Conservation (phyloP, 2,329 filamentous ascomycete genomes). For the Septoria petroselini region DNA sequence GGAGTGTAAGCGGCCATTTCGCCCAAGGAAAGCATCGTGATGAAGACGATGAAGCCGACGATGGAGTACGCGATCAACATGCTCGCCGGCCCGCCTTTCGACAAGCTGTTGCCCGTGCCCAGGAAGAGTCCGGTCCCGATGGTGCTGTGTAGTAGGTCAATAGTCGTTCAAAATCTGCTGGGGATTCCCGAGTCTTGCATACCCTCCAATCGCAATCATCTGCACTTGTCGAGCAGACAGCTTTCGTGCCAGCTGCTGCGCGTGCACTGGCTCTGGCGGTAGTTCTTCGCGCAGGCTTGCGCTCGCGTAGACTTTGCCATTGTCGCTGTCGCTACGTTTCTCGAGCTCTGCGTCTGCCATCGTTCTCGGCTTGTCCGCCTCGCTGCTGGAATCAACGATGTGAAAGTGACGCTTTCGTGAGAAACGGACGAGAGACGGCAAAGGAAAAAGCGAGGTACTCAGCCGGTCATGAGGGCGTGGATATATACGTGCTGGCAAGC, state of each 20-base stretch:
- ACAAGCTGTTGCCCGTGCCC: conserved; percentile 54
- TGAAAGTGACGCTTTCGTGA: not conserved
- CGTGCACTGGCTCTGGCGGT: conserved; percentile 12
- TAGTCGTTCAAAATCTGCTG: too few relatives aligned
- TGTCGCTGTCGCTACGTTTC: not conserved
- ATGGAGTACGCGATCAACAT: conserved; percentile 68
- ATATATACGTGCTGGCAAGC: not conserved
- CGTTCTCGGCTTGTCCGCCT: not conserved
- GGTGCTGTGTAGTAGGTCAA: conserved; percentile 38
- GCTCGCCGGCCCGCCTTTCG: conserved; percentile 56
- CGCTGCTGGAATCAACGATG: not conserved
- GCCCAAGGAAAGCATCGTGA: conserved; percentile 76
- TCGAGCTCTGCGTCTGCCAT: not conserved
- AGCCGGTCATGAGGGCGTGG: not conserved
- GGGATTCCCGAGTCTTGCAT: conserved; percentile 48
- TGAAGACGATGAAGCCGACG: conserved; percentile 68
- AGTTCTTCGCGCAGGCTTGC: conserved; percentile 7
- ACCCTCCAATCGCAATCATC: conserved; percentile 69
- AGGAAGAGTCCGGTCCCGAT: conserved; percentile 51
- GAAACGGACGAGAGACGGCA: not conserved
- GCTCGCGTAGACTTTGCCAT: not conserved
- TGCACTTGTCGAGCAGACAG: conserved; percentile 56
- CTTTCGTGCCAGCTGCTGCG: conserved; percentile 48
- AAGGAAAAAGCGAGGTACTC: not conserved
- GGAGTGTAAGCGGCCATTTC: conserved; percentile 84